A percentile compares a stretch with the other conserved stretches of the same genome.
These are phyloP conservation scores for Ogataea degrootiae DNA, from an alignment of 805 yeast genomes.

Conservation along the genomic window DNA sequence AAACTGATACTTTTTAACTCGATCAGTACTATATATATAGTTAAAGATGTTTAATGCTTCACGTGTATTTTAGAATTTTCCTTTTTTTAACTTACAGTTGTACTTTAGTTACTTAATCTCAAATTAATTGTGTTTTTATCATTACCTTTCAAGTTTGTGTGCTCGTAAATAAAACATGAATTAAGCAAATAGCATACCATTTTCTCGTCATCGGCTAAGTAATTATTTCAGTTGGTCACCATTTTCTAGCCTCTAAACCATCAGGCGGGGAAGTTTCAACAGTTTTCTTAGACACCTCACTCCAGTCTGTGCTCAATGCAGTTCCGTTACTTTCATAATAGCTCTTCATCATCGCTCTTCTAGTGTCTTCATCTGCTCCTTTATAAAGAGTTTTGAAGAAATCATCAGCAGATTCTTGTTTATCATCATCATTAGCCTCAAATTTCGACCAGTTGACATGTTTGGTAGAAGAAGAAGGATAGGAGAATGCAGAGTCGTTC, in stretches of 20 bases:
- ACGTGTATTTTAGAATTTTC: not conserved
- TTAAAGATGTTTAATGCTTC: not conserved
- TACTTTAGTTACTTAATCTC: not conserved
- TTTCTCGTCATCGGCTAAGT: no score
- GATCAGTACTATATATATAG: not conserved
- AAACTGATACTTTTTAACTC: conserved; percentile 16
- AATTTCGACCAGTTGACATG: conserved; percentile 67
- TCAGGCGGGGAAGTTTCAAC: conserved; percentile 73
- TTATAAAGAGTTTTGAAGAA: conserved; percentile 74
- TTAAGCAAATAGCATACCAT: not conserved
- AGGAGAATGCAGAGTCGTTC: conserved; percentile 23
- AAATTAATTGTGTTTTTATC: not conserved
- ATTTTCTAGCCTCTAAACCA: conserved; percentile 58
- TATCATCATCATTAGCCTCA: conserved; percentile 37
- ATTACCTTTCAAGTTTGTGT: not conserved
- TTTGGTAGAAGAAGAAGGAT: conserved; percentile 64
- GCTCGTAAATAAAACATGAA: not conserved
- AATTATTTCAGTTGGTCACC: conserved; percentile 27
- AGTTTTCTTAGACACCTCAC: conserved; percentile 62
- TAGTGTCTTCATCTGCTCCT: conserved; percentile 81
- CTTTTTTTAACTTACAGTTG: not conserved
- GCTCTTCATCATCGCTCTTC: conserved; percentile 95
- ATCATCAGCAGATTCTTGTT: conserved; percentile 47
- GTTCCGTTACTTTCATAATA: conserved; percentile 94
- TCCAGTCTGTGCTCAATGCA: conserved; percentile 90